Percentiles rank a stretch among this genome's conserved stretches.
Conservation (phyloP, 2,329 filamentous ascomycete genomes). For the Fusarium sp. region DNA sequence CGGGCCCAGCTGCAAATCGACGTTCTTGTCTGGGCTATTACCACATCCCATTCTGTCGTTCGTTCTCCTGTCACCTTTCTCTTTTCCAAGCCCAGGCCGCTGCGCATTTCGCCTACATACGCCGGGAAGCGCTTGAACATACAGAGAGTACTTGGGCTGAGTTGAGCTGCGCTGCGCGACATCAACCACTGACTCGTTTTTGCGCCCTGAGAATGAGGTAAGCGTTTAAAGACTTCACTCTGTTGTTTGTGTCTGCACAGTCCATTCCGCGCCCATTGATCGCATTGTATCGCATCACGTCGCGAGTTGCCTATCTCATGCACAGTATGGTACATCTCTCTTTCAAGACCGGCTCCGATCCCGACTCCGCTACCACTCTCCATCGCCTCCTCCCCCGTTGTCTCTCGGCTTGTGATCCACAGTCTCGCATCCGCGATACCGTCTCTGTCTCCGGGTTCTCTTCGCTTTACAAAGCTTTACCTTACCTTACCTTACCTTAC, state of each 20-base stretch:
- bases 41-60: constrained; percentile 9
- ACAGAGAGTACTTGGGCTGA: neutral
- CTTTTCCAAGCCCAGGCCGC: constrained; percentile 10
- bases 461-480: constrained; percentile 12
- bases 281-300: neutral
- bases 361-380: constrained; percentile 31
- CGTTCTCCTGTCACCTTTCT: constrained; percentile 3
- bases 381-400: constrained; percentile 20
- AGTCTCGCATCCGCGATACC: constrained; percentile 30
- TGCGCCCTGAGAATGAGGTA: constrained; percentile 32
- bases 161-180: constrained; percentile 9
- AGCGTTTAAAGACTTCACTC: neutral
- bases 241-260: neutral
- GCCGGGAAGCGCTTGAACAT: constrained; percentile 19
- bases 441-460: constrained; percentile 20
- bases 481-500: neutral
- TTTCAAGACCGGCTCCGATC: constrained; percentile 26
- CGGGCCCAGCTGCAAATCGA: constrained; percentile 22
- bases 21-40: constrained; percentile 22
- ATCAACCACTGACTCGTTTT: constrained; percentile 13
- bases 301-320: constrained; percentile 1
- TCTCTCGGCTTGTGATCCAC: constrained; percentile 34
- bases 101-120: constrained; percentile 20
- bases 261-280: constrained; percentile 9
- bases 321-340: constrained; percentile 3